Percentiles rank a stretch among this genome's conserved stretches.
Evolutionary conservation across 2,329 filamentous ascomycete species (phyloP).

Genomic region (Colletotrichum sp.): DNA sequence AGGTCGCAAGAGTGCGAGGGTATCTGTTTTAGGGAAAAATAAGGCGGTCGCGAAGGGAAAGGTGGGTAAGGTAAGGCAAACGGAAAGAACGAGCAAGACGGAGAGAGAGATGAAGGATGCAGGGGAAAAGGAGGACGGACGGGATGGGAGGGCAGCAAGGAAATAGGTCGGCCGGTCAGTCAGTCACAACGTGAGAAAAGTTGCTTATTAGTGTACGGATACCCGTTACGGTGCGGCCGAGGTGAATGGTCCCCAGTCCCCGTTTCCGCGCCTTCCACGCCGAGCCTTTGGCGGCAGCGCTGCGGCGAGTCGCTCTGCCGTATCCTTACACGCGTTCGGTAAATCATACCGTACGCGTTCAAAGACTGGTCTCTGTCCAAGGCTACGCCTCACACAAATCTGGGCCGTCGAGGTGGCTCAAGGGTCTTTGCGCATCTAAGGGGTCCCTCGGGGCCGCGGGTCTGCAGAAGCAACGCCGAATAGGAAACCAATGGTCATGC

Average conservation of each 20-base stretch:
- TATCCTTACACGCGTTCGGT: background rate
- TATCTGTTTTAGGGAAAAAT: background rate
- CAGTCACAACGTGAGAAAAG: background rate
- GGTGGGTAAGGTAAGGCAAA: constrained; percentile 1
- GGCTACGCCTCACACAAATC: background rate
- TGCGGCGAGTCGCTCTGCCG: background rate
- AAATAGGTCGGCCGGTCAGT: background rate
- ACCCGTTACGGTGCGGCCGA: background rate
- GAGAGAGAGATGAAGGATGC: background rate
- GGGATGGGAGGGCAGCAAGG: constrained; percentile 5
- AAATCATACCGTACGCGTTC: background rate
- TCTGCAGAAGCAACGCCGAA: background rate
- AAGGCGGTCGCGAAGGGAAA: background rate
- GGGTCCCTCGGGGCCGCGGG: background rate
- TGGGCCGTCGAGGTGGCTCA: background rate
- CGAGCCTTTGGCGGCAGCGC: background rate
- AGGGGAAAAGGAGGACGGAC: background rate
- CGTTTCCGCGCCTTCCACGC: background rate
- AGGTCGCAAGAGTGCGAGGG: background rate
- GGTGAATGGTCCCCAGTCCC: background rate
- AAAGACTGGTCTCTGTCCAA: background rate
- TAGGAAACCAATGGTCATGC: background rate
- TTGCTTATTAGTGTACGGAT: background rate
- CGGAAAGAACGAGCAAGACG: constrained; percentile 1
- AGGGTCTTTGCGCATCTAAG: background rate